A percentile compares a stretch with the other conserved stretches of the same genome.
Evolutionary conservation across 2,329 filamentous ascomycete genomes (phyloP).

Genomic region (Grosmannia clavigera): DNA sequence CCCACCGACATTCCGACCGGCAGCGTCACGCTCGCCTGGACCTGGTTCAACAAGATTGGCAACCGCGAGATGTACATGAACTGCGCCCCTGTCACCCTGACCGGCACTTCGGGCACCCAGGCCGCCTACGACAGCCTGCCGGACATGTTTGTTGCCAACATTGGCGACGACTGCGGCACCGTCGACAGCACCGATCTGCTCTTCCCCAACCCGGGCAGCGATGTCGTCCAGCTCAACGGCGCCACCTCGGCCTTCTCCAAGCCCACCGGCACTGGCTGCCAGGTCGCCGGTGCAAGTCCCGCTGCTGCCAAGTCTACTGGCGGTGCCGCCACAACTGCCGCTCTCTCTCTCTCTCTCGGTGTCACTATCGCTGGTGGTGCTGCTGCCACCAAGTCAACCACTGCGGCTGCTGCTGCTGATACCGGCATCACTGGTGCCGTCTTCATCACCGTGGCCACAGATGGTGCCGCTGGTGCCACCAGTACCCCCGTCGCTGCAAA

Average conservation of each 20-base stretch:
- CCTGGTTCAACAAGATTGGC: constrained; percentile 86
- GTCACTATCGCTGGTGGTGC: not conserved
- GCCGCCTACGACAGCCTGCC: constrained; percentile 51
- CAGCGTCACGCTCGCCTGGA: constrained; percentile 76
- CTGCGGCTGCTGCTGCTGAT: constrained; percentile 8
- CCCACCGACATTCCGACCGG: constrained; percentile 61
- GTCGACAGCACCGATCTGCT: constrained; percentile 40
- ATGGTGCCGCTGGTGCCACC: not conserved
- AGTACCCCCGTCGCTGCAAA: constrained; percentile 5
- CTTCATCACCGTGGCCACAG: not conserved
- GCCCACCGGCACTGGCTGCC: constrained; percentile 16
- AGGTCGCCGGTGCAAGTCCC: constrained; percentile 17
- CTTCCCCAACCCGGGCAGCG: constrained; percentile 57
- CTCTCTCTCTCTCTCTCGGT: not conserved
- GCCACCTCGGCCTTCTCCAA: constrained; percentile 21
- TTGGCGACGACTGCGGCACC: constrained; percentile 44
- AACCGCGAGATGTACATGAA: constrained; percentile 99
- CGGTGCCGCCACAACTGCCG: constrained; percentile 5
- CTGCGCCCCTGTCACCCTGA: constrained; percentile 65
- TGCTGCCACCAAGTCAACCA: constrained; percentile 8
- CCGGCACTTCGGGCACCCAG: constrained; percentile 33
- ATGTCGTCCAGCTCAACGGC: constrained; percentile 36
- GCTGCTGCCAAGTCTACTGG: constrained; percentile 11
- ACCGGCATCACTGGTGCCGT: constrained; percentile 1
- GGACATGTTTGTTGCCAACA: constrained; percentile 64